A percentile compares a stretch with the other conserved stretches of the same genome.
phyloP scores from a whole-genome alignment of 805 yeast species.

The Peterozyma xylosa region DNA sequence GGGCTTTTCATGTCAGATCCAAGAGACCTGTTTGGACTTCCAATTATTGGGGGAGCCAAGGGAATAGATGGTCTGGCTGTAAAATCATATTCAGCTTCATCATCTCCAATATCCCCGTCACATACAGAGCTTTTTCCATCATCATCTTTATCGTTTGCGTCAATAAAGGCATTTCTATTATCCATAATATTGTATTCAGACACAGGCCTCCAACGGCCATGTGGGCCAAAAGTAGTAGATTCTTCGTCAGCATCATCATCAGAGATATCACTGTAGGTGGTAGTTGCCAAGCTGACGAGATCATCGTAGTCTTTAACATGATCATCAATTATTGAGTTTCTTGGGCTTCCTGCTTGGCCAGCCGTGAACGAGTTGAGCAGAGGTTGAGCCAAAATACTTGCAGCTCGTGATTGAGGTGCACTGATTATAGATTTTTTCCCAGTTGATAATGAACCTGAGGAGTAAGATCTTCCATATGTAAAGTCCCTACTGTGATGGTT shows the following conservation, averaged over 20 bases:
- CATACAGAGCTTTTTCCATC: slow-evolving; percentile 1
- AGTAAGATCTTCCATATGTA: not conserved
- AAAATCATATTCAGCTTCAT: slow-evolving; percentile 4
- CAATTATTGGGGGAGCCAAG: slow-evolving; percentile 7
- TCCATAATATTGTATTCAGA: slow-evolving; percentile 28
- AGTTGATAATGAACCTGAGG: slow-evolving; percentile 20
- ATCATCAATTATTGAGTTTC: not conserved
- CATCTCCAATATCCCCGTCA: slow-evolving; percentile 5
- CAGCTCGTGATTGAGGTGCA: slow-evolving; percentile 7
- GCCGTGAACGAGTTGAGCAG: not conserved
- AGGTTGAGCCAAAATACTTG: slow-evolving; percentile 1
- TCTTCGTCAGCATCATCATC: slow-evolving; percentile 17
- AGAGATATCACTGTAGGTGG: not conserved
- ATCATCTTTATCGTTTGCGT: slow-evolving; percentile 31
- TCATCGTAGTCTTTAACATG: not conserved
- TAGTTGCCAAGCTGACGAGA: not conserved
- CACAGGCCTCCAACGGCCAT: slow-evolving; percentile 51
- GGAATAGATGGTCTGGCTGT: not conserved
- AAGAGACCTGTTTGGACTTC: slow-evolving; percentile 2
- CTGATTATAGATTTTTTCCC: slow-evolving; percentile 21
- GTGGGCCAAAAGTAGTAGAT: slow-evolving; percentile 1
- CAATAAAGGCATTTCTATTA: slow-evolving; percentile 40
- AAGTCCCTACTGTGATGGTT: not conserved
- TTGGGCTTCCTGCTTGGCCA: slow-evolving; percentile 1
- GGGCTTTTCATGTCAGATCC: not conserved